Base-by-base conservation (phyloP, 192 early-diverging fungal species). In the Chytriomyces hyalinus region DNA sequence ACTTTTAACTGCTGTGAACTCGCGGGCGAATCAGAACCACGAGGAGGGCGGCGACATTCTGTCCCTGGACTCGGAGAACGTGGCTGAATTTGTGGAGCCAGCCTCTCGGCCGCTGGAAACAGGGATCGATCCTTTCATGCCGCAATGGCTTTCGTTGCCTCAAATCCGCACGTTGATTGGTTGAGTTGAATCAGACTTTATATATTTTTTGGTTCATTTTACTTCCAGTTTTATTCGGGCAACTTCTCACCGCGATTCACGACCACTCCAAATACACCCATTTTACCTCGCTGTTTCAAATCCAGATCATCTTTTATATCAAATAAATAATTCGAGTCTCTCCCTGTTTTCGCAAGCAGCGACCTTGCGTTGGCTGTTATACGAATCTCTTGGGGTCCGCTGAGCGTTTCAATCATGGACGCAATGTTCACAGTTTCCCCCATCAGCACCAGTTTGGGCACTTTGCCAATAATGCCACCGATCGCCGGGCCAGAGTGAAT, bases 1-100 rank as follows among this genome's bases (percentile, higher is more conserved):
- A 49, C 90, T 98, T 61, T 85, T 98, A 80, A 93, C 92, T 80
- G 93, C 94, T 64, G 93, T 97, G 8, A 92, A 92, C 5, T 86
- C 87, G 67, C 87, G 94, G 36, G 95, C 95, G 11, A 90, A 88
- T 47, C 87, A 91, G 8, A 93, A 92, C 75, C 59, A 61, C 20
- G 95, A 98, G 77, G 94, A 94, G 84, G 86, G 87, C 44, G 95
- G 95, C 80, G 89, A 91, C 43, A 82, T 97, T 63, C 83, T 99
- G 73, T 75, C 73, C 6, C 84, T 99, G 11, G 97, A 99, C 75
- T 78, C 86, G 65, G 88, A 93, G 87, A 75, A 91, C 79, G 61
- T 84, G 80, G 78, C 87, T 81, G 83, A 92, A 76, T 94, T 80
- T 86, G 87, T 72, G 67, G 87, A 87, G 83, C 91, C 75, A 76